Evolutionary conservation across 2,329 filamentous ascomycete genomes (phyloP).

Genomic region (Colletotrichum navitas): DNA sequence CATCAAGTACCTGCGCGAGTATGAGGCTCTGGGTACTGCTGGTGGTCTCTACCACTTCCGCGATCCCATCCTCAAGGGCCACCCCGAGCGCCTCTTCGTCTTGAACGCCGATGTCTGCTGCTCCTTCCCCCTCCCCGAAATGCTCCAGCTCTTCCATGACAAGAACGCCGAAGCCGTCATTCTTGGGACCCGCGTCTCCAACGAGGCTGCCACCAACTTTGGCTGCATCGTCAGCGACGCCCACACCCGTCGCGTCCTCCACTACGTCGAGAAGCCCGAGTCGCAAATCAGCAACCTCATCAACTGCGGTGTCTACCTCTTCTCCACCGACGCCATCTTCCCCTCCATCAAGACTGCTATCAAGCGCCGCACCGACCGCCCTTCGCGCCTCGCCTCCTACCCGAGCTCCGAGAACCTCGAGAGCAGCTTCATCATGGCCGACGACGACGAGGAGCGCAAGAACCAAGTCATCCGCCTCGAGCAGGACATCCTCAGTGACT

Average conservation of each 20-base stretch:
- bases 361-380: constrained; percentile 93
- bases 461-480: constrained; percentile 93
- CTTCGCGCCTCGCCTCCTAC: constrained; percentile 87
- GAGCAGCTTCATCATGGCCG: constrained; percentile 63
- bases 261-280: constrained; percentile 99
- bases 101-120: constrained; percentile 99
- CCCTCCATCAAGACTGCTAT: constrained; percentile 94
- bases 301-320: constrained; percentile 99
- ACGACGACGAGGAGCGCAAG: constrained; percentile 75
- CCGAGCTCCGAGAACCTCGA: constrained; percentile 95
- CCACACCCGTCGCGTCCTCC: constrained; percentile 93
- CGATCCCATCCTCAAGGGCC: constrained; percentile 96
- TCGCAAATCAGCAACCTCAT: constrained; percentile 98
- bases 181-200: constrained; percentile 89
- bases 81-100: constrained; percentile 95
- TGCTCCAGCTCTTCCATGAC: constrained; percentile 94
- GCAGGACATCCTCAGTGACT: constrained; percentile 95
- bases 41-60: constrained; percentile 99
- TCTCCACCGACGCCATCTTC: constrained; percentile 95
- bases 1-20: constrained; percentile 97
- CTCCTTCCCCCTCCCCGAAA: constrained; percentile 94
- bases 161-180: constrained; percentile 98
- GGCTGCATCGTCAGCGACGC: constrained; percentile 97
- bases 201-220: constrained; percentile 95
- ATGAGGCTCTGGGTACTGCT: constrained; percentile 94